Base-by-base conservation (phyloP, 192 early-diverging fungal genomes). In the Thamnidium elegans region DNA sequence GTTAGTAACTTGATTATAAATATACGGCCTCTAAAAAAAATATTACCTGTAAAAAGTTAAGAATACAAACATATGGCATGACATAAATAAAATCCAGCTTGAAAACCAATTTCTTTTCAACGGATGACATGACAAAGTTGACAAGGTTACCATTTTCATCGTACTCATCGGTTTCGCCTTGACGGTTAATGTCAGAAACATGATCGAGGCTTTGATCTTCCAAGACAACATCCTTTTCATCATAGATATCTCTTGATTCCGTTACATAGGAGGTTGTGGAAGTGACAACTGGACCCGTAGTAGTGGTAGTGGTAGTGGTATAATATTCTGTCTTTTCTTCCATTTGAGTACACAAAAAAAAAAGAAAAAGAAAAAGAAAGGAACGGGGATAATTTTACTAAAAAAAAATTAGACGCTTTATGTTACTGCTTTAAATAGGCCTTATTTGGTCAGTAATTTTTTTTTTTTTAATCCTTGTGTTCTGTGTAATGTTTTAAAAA, bases 41-140 rank as follows among this genome's bases (percentile, higher is more conserved):
- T 14, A 26, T 50, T 69, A 60, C 67, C 58, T 69, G 67, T 20
- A 69, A 63, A 31, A 69, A 69, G 42, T 63, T 69, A 48, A 69
- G 59, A 14, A 69, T 3, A 17, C 50, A 50, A 19, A 69, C 11
- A 56, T 21, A 69, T 39, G 67, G 67, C 67, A 69, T 69, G 15
- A 69, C 67, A 21, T 62, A 62, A 13, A 69, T 47, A 32, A 19
- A 69, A 60, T 69, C 67, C 21, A 69, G 20, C 14, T 47, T 52
- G 42, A 59, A 60, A 26, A 69, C 45, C 3, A 62, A n/a, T 5
- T 39, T 44, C 23, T 19, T 51, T 23, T 67, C 66, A 1, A n/a
- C 50, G 2, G 13, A 5, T 5, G 39, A 53, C 19, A 56, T 56
- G 44, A 32, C 26, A 20, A 46, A 21, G 21, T 48, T 15, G 9